Conservation (phyloP, 2,329 filamentous ascomycete genomes). For the Diaporthe caulivora region DNA sequence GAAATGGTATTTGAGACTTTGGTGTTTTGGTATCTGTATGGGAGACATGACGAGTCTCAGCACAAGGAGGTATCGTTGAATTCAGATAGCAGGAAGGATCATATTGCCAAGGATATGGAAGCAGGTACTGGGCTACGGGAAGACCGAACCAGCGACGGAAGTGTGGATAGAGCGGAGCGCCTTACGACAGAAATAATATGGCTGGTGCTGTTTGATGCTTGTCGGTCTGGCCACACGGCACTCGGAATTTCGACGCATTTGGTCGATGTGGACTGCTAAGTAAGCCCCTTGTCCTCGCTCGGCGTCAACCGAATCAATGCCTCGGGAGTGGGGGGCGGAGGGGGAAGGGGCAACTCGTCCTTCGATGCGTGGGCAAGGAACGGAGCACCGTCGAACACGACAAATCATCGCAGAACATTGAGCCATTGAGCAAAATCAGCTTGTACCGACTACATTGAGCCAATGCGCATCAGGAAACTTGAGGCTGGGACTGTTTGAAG, state of each 20-base stretch:
- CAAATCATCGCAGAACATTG: too few species aligned
- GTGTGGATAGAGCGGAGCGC: neutral
- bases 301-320: neutral
- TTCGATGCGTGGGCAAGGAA: too few species aligned
- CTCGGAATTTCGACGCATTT: neutral
- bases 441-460: too few species aligned
- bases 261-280: too few species aligned
- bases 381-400: too few species aligned
- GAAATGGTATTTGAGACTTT: slow-evolving; percentile 64
- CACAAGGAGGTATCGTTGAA: neutral
- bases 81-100: neutral
- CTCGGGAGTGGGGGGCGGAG: too few species aligned
- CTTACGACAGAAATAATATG: neutral
- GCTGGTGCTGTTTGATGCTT: neutral
- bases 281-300: neutral
- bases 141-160: neutral
- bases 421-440: too few species aligned
- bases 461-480: too few species aligned
- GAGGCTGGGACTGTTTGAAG: too few species aligned
- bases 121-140: too few species aligned
- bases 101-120: neutral
- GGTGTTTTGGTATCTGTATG: slow-evolving; percentile 47
- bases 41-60: neutral
- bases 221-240: too few species aligned
- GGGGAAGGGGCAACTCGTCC: too few species aligned